These are phyloP conservation scores for Petunia secreta DNA, from an alignment of 257 asterid genomes.

Conservation along the genomic window DNA sequence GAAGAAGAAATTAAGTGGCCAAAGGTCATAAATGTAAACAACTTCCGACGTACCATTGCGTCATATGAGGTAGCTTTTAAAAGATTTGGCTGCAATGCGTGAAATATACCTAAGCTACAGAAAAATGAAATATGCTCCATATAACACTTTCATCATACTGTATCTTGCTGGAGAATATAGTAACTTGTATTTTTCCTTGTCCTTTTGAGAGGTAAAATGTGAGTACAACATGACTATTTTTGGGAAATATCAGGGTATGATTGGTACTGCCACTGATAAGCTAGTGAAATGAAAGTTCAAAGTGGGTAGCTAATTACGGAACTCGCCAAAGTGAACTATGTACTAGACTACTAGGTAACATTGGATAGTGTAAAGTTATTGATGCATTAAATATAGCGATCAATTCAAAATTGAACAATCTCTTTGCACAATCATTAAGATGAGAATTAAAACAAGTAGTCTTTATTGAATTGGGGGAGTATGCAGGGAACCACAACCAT, in stretches of 20 bases:
- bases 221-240: neutral
- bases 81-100: neutral
- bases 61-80: constrained; percentile 14
- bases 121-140: no score
- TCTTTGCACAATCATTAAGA: constrained; percentile 17
- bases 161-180: neutral
- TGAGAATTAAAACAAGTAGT: neutral
- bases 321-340: neutral
- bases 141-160: neutral
- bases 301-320: constrained; percentile 1
- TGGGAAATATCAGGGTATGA: neutral
- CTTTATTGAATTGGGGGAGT: neutral
- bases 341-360: constrained; percentile 4
- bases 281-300: neutral
- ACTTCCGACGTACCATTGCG: neutral
- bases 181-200: no score
- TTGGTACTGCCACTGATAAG: neutral
- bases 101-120: neutral
- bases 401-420: neutral
- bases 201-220: neutral
- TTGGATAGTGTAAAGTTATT: constrained; percentile 2
- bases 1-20: neutral
- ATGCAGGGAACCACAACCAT: neutral
- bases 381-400: neutral
- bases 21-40: neutral